Percentiles rank a stretch among this genome's conserved stretches.
phyloP scores from a whole-genome alignment of 805 yeast genomes.

The Pichia scutulata region DNA sequence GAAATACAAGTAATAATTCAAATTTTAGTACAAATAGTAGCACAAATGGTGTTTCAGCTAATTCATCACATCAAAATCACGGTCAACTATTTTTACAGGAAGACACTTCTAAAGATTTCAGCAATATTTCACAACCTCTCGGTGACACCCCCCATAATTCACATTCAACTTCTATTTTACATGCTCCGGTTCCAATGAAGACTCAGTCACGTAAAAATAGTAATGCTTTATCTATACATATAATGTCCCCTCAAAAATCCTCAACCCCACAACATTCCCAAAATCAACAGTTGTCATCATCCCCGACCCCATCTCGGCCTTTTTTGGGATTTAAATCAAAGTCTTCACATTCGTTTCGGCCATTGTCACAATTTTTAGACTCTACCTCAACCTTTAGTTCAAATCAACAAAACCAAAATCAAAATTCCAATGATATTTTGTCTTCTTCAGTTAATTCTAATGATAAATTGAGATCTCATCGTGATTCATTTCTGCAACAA shows the following conservation, averaged over 20 bases:
- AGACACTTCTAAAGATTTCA: not conserved
- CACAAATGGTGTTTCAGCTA: not conserved
- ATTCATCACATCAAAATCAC: not conserved
- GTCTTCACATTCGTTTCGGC: constrained; percentile 38
- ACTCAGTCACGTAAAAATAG: constrained; percentile 3
- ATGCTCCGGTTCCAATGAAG: constrained; percentile 2
- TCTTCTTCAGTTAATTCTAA: not conserved
- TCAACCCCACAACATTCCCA: not conserved
- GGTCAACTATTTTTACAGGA: not conserved
- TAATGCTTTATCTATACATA: constrained; percentile 2
- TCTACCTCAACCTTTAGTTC: constrained; percentile 11
- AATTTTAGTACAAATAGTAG: not conserved
- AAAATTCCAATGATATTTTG: not conserved
- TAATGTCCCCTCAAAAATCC: constrained; percentile 4
- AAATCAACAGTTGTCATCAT: constrained; percentile 15
- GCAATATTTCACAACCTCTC: not conserved
- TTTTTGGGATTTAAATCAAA: constrained; percentile 42
- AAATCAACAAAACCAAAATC: not conserved
- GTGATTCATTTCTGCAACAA: constrained; percentile 41
- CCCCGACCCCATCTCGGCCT: constrained; percentile 33
- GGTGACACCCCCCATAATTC: not conserved
- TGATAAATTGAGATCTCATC: constrained; percentile 34
- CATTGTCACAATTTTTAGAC: constrained; percentile 26
- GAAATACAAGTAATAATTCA: not conserved
- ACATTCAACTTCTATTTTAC: not conserved